A percentile compares a stretch with the other conserved stretches of the same genome.
Evolutionary conservation across 306 rosid species (phyloP).

Genomic region (Rosa rugosa): DNA sequence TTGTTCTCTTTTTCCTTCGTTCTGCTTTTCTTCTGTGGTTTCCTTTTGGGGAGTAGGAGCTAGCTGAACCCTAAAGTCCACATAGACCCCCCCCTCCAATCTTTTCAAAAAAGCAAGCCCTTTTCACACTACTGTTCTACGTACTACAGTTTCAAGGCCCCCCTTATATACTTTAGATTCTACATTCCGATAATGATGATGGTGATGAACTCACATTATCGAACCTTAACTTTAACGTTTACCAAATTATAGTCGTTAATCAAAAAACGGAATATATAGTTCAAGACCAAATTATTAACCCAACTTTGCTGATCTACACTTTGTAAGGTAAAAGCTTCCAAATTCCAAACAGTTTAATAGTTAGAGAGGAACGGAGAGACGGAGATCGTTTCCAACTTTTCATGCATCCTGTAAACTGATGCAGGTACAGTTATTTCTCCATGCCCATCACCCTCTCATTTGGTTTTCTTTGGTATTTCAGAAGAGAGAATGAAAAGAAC

Average conservation of each 20-base stretch:
- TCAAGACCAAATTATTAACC: neutral
- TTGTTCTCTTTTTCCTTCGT: constrained; percentile 6
- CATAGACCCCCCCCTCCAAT: constrained; percentile 20
- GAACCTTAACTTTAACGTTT: neutral
- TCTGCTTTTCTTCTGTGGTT: constrained; percentile 43
- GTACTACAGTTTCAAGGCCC: neutral
- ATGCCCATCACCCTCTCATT: neutral
- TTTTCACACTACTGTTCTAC: constrained; percentile 36
- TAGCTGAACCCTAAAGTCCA: constrained; percentile 12
- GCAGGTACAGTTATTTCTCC: no score
- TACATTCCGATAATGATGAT: neutral
- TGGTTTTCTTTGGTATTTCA: neutral
- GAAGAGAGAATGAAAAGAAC: neutral
- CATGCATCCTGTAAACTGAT: neutral
- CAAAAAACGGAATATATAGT: neutral
- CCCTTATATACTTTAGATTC: neutral
- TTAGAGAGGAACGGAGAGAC: no score
- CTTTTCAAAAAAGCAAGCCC: constrained; percentile 27
- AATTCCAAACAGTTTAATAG: no score
- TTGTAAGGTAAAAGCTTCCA: neutral
- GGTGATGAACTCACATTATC: neutral
- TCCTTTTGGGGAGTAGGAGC: constrained; percentile 66
- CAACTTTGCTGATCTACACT: neutral
- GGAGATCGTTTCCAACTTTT: neutral
- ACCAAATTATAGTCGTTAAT: neutral